These are phyloP conservation scores for Anastatica hierochuntica DNA, from an alignment of 345 rosid species.

Conservation along the genomic window DNA sequence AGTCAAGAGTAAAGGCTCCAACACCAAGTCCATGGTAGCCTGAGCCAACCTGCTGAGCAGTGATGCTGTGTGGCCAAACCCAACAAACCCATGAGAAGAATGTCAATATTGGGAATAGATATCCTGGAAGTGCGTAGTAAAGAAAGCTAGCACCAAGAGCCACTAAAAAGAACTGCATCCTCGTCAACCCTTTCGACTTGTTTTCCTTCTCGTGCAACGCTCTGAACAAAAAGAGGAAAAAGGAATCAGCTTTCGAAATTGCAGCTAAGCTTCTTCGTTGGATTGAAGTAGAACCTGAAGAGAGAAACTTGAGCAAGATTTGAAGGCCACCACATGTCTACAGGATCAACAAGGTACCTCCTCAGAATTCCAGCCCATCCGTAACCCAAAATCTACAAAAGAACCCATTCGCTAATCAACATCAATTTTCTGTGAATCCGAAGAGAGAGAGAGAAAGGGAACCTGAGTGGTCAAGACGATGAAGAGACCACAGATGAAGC, in stretches of 20 bases:
- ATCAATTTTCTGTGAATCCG: background rate
- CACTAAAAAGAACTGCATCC: slow-evolving; percentile 76
- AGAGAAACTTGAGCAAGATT: slow-evolving; percentile 98
- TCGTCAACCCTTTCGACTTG: slow-evolving; percentile 42
- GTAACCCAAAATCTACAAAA: slow-evolving; percentile 67
- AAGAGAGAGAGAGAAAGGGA: background rate
- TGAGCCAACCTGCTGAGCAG: slow-evolving; percentile 96
- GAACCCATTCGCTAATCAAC: background rate
- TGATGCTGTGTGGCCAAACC: slow-evolving; percentile 76
- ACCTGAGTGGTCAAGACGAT: slow-evolving; percentile 94
- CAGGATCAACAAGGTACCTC: slow-evolving; percentile 93
- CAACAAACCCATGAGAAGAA: slow-evolving; percentile 99
- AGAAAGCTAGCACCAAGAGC: slow-evolving; percentile 57
- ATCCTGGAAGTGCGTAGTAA: slow-evolving; percentile 82
- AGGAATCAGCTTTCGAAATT: no score
- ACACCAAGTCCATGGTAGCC: slow-evolving; percentile 93
- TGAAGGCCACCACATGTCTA: slow-evolving; percentile 99
- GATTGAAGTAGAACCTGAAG: slow-evolving; percentile 58
- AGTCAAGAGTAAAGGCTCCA: slow-evolving; percentile 90
- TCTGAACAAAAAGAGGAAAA: slow-evolving; percentile 31
- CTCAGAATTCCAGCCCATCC: slow-evolving; percentile 99
- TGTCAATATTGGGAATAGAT: slow-evolving; percentile 74
- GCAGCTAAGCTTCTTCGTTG: no score
- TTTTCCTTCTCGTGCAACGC: slow-evolving; percentile 89
- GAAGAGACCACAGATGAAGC: slow-evolving; percentile 62